Evolutionary conservation across 768 basidiomycete genomes (phyloP).

Genomic region (Podaxis sp.): DNA sequence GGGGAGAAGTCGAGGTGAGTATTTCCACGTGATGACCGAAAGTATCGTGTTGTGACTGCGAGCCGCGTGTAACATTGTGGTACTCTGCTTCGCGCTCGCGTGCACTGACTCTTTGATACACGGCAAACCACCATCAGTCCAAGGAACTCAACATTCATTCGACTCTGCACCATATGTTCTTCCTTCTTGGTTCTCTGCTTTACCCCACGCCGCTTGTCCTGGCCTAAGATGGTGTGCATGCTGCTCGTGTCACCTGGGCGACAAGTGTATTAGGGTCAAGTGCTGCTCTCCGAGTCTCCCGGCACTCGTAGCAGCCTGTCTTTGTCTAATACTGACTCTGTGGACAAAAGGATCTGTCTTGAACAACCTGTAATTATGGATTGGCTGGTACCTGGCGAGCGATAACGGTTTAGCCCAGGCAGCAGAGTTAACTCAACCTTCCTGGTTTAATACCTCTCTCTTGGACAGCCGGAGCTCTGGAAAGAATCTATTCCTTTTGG

Average conservation of each 20-base stretch:
- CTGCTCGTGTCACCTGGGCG: slow-evolving; percentile 5
- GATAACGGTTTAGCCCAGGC: not conserved
- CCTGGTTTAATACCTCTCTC: not conserved
- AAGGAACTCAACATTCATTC: not conserved
- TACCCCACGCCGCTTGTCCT: not conserved
- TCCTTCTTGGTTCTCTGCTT: not conserved
- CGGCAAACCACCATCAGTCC: not conserved
- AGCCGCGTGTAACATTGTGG: slow-evolving; percentile 7
- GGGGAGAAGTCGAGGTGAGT: not conserved
- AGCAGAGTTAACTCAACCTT: not conserved
- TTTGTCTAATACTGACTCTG: not conserved
- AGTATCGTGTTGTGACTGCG: slow-evolving; percentile 3
- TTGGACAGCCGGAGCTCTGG: not conserved
- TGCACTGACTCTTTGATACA: not conserved
- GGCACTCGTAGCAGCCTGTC: not conserved
- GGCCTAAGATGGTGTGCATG: not conserved
- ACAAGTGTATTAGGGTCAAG: not conserved
- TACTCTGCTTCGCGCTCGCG: slow-evolving; percentile 5
- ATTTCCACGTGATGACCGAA: slow-evolving; percentile 7
- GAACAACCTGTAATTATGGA: not conserved
- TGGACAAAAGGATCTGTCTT: not conserved
- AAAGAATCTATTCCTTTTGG: not conserved
- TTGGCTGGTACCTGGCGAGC: not conserved
- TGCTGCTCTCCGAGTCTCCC: not conserved
- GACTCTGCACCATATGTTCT: slow-evolving; percentile 4